These are phyloP conservation scores for Cladosporium austrohemisphaericum DNA, from an alignment of 2,329 filamentous ascomycete species.

Conservation along the genomic window DNA sequence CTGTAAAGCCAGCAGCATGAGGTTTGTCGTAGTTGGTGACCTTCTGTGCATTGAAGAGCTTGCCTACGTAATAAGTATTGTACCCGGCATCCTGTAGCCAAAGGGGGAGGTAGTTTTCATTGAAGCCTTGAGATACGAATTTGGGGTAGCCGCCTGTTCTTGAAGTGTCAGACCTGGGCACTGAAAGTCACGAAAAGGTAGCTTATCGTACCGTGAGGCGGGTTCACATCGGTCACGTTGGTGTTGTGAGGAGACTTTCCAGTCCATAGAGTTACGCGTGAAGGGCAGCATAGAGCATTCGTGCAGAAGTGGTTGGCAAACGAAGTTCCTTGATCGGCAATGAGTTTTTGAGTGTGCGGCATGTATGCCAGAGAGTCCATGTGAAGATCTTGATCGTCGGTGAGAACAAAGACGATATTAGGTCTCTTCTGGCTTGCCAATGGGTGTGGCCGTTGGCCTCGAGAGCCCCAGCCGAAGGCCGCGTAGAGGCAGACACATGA, in stretches of 20 bases:
- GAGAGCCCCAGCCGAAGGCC: neutral
- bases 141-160: conserved; percentile 55
- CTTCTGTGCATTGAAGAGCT: conserved; percentile 65
- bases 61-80: conserved; percentile 68
- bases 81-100: conserved; percentile 68
- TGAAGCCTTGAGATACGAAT: conserved; percentile 61
- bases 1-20: conserved; percentile 56
- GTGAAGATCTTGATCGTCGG: conserved; percentile 64
- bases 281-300: conserved; percentile 64
- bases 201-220: conserved; percentile 46
- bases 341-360: conserved; percentile 42
- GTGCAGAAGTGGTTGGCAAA: conserved; percentile 65
- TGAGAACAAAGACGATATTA: conserved; percentile 65
- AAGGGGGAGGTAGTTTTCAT: conserved; percentile 64
- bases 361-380: conserved; percentile 61
- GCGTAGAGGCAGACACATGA: neutral
- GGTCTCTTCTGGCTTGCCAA: conserved; percentile 26
- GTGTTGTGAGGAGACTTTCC: conserved; percentile 67
- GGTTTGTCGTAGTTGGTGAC: conserved; percentile 59
- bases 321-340: conserved; percentile 33
- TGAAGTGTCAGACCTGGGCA: neutral
- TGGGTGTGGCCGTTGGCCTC: neutral
- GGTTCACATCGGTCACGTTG: conserved; percentile 59
- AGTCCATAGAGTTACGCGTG: conserved; percentile 62
- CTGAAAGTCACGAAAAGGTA: neutral